These are phyloP conservation scores for Colletotrichum sp. DNA, from an alignment of 2,329 filamentous ascomycete genomes.

Conservation along the genomic window DNA sequence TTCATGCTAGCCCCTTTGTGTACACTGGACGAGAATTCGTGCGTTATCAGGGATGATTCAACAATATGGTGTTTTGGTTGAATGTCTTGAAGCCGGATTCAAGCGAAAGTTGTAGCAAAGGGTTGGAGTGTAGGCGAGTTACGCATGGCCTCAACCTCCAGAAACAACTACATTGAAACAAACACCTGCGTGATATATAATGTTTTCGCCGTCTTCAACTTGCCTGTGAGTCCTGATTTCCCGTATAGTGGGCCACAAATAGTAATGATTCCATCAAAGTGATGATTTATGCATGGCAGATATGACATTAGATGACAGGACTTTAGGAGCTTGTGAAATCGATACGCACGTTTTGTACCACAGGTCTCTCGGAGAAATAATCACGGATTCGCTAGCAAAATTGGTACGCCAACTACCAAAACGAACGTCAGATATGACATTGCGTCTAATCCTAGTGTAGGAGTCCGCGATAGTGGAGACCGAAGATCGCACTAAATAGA, in stretches of 20 bases:
- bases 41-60: not conserved
- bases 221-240: not conserved
- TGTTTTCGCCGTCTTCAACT: not conserved
- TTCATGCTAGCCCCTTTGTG: not conserved
- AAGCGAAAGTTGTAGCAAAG: not conserved
- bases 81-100: not conserved
- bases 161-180: not conserved
- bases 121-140: not conserved
- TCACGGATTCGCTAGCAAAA: fast-evolving
- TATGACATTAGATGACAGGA: not conserved
- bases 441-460: not conserved
- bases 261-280: not conserved
- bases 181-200: not conserved
- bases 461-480: not conserved
- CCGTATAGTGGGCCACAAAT: not conserved
- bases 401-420: not conserved
- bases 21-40: not conserved
- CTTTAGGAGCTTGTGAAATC: not conserved
- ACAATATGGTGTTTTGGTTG: not conserved
- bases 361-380: not conserved
- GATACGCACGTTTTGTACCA: not conserved
- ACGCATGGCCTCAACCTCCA: not conserved
- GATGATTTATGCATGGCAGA: not conserved
- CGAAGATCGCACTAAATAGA: not conserved
- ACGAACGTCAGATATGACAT: not conserved